These are phyloP conservation scores for Castanospermum australe DNA, from an alignment of 306 rosid species.

Conservation along the genomic window DNA sequence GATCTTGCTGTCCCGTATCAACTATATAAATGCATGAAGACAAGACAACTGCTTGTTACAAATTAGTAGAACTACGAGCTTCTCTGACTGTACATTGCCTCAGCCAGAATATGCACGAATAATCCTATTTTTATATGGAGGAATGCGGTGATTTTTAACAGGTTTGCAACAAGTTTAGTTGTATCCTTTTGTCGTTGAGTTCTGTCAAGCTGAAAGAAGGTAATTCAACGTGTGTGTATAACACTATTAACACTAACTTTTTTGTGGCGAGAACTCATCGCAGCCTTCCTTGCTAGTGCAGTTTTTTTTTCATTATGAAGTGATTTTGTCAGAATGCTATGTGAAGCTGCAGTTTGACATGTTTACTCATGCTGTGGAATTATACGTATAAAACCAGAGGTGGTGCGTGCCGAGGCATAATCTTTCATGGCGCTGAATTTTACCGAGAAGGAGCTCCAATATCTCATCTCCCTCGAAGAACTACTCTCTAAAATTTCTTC, in stretches of 20 bases:
- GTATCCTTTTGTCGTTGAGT: not conserved
- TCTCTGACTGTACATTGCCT: not conserved
- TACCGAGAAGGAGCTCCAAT: not conserved
- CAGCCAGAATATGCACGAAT: not conserved
- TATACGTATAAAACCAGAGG: not conserved
- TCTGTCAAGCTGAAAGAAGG: constrained; percentile 4
- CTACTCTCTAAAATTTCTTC: not conserved
- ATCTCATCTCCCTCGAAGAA: not conserved
- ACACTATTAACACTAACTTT: not conserved
- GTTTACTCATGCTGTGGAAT: not conserved
- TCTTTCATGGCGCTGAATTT: not conserved
- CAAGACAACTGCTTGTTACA: not conserved
- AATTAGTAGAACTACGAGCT: not conserved
- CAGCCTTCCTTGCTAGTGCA: not conserved
- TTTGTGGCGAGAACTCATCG: not conserved
- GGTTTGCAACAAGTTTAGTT: not conserved
- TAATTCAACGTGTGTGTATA: not conserved
- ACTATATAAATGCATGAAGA: not conserved
- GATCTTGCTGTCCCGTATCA: not conserved
- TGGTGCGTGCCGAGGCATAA: not conserved
- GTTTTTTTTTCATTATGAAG: not conserved
- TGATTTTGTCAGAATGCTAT: not conserved
- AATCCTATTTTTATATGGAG: not conserved
- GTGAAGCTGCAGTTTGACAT: constrained; percentile 3
- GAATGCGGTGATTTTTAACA: not conserved